A percentile compares a stretch with the other conserved stretches of the same genome.
phyloP scores from a whole-genome alignment of 768 basidiomycete genomes.

The Serendipita sp. region DNA sequence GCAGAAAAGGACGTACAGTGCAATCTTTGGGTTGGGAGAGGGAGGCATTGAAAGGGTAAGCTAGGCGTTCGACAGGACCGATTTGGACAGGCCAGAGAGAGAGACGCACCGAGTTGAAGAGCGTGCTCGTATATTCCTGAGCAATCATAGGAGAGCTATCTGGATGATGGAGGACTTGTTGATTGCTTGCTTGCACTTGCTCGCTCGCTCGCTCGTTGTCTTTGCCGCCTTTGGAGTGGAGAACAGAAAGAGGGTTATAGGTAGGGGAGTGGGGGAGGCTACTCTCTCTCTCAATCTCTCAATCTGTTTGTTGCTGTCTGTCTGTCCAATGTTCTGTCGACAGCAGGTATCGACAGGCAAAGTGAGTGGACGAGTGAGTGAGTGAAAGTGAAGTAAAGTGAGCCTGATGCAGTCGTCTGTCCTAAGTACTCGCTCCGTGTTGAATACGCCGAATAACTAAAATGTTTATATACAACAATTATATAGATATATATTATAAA shows the following conservation, averaged over 20 bases:
- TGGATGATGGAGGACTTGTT: too few relatives aligned
- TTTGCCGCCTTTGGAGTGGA: too few relatives aligned
- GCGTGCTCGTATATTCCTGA: background rate
- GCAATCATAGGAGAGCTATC: background rate
- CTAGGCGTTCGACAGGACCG: background rate
- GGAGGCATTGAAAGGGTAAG: background rate
- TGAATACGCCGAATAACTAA: too few relatives aligned
- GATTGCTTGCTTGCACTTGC: too few relatives aligned
- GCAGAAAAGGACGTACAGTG: background rate
- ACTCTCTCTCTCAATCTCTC: too few relatives aligned
- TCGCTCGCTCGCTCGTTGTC: too few relatives aligned
- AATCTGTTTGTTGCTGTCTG: too few relatives aligned
- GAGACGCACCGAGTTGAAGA: background rate
- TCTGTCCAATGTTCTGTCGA: too few relatives aligned
- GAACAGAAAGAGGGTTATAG: too few relatives aligned
- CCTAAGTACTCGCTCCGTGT: constrained; percentile 10
- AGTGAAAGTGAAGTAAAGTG: constrained; percentile 43
- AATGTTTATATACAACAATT: too few relatives aligned
- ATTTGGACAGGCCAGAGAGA: background rate
- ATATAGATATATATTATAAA: too few relatives aligned
- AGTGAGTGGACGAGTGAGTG: constrained; percentile 9
- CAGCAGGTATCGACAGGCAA: constrained; percentile 19
- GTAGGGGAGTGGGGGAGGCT: too few relatives aligned
- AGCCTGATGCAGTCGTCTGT: constrained; percentile 39
- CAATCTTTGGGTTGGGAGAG: background rate